These are phyloP conservation scores for Bothriochloa decipiens DNA, from an alignment of 176 grass and related monocot genomes.

Conservation along the genomic window DNA sequence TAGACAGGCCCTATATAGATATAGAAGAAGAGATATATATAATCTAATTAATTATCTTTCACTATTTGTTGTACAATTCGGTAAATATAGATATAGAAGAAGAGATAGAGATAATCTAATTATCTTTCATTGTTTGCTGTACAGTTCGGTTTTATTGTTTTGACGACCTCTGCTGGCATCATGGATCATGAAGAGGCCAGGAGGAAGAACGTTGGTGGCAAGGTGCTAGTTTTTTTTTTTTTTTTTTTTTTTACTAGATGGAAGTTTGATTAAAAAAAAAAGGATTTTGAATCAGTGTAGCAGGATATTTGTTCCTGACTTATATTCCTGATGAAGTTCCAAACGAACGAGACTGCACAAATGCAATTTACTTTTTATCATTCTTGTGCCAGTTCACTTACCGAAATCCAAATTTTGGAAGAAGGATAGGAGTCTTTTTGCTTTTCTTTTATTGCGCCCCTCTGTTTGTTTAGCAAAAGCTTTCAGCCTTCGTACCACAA, in stretches of 20 bases:
- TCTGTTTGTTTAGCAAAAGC: neutral
- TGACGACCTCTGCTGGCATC: conserved; percentile 22
- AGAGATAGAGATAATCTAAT: neutral
- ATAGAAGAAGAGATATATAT: too few relatives aligned
- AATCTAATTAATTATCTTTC: too few relatives aligned
- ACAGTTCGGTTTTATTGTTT: conserved; percentile 24
- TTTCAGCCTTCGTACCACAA: neutral
- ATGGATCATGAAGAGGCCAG: conserved; percentile 29
- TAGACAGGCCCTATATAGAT: too few relatives aligned
- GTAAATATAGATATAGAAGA: too few relatives aligned
- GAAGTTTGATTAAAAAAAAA: neutral
- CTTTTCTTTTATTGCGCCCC: neutral
- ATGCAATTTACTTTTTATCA: neutral
- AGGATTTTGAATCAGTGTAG: neutral
- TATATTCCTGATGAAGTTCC: neutral
- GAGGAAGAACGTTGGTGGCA: conserved; percentile 30
- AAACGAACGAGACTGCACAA: neutral
- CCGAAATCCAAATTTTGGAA: neutral
- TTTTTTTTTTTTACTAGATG: neutral
- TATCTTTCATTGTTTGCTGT: neutral
- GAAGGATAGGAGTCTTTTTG: neutral
- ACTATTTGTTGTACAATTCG: too few relatives aligned
- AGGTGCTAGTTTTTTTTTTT: neutral
- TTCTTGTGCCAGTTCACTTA: neutral
- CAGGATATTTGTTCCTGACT: neutral